Evolutionary conservation across 768 basidiomycete species (phyloP), one percentile per base, ranked within the genome.

Genomic region (Obba rivulosa): DNA sequence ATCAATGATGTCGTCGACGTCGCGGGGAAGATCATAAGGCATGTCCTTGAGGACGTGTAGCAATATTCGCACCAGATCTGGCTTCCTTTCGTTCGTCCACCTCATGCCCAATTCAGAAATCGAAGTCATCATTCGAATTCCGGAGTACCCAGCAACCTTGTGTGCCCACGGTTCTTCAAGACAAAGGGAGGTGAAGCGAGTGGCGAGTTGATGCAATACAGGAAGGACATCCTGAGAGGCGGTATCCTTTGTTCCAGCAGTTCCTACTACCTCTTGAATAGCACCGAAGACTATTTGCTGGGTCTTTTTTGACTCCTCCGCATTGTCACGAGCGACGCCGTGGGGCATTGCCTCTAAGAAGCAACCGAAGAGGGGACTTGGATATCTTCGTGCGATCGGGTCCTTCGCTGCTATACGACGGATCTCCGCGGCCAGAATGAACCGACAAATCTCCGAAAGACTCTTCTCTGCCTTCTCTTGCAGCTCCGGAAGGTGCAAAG

Each of bases 21-120:
- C 83, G 5, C 81, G 79, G 14, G 93, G 90, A 18, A 93, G 75
- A 57, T 97, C 94, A 54, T 80, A 78, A 0, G 95, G 93, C 58
- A 96, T 86, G 61, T 98, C 95, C 62, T 98, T 96, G 41, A 99
- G 72, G 52, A 94, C 85, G 59, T 92, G 91, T 24, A 97, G 73
- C 21, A 98, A 76, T 4, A 88, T 92, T 44, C 93, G 87, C 45
- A 92, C 80, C 52, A 96, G 80, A 54, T 98, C 95, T 24, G 89
- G 76, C 63, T 95, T 89, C 41, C 92, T 83, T 46, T 94, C 89
- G 51, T 79, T 76, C 46, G 92, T 76, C 88, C 93, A 92, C 55
- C 77, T 79, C 41, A 77, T 71, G 16, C 85, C 87, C 35, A 96
- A 65, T 11, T 82, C 78, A 1, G 85, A 78, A 16, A 85, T 81